Percentiles rank a stretch among this genome's conserved stretches.
phyloP scores from a whole-genome alignment of 139 green algal species.

The Chlamydomonas sp. region DNA sequence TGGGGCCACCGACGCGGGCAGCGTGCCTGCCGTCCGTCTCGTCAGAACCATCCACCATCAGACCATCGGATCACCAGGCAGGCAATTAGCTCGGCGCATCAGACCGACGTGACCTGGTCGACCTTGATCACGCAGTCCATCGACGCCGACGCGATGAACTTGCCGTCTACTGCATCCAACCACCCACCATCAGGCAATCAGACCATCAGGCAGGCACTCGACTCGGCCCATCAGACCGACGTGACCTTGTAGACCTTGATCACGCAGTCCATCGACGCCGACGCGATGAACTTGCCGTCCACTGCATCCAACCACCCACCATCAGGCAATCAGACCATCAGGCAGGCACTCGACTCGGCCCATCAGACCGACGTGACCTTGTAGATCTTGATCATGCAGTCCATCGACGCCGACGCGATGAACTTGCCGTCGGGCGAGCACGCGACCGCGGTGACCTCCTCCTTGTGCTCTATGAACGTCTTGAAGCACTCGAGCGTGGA shows the following conservation, averaged over 20 bases:
- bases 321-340: neutral
- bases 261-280: slow-evolving; percentile 21
- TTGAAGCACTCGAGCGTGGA: slow-evolving; percentile 28
- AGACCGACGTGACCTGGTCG: slow-evolving; percentile 6
- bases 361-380: neutral
- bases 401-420: slow-evolving; percentile 20
- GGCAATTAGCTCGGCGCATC: neutral
- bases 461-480: slow-evolving; percentile 30
- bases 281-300: slow-evolving; percentile 27
- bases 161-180: no score
- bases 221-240: neutral
- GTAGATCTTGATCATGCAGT: slow-evolving; percentile 35
- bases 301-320: no score
- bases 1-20: no score
- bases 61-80: neutral
- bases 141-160: slow-evolving; percentile 18
- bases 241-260: slow-evolving; percentile 24
- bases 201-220: neutral
- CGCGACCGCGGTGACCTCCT: slow-evolving; percentile 33
- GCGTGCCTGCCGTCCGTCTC: no score
- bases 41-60: no score
- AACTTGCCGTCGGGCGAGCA: slow-evolving; percentile 23
- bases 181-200: neutral
- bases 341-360: neutral
- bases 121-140: slow-evolving; percentile 32